Evolutionary conservation across 345 rosid species (phyloP), one percentile per base, ranked within the genome.

Genomic region (Pistacia vera): DNA sequence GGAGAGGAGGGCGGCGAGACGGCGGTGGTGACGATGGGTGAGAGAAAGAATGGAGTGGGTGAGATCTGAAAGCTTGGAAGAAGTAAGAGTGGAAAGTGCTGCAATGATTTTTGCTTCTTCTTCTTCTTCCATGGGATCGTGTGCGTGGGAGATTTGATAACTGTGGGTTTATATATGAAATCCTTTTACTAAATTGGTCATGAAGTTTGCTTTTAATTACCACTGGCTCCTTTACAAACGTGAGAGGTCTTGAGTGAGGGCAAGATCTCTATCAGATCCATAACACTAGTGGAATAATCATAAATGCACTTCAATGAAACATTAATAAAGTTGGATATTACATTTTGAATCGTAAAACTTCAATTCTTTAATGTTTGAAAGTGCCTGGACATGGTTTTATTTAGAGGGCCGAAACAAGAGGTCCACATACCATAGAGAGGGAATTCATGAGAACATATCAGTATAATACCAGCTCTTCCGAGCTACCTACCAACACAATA

Each of bases 1-100:
- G 64, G 97, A 91, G 75, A 94, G 94, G 74, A 93, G 83, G 78
- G 84, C 30, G 72, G 91, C 73, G 78, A 96, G 88, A 59, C 91
- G 95, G 76, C 77, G 88, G 80, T 79, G 90, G 78, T 79, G 94
- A 88, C 35, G 85, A 82, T 77, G 82, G 58, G 89, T 71, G 78
- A 77, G 68, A n/a, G 84, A 76, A 68, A 92, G 85, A 78, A 90
- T 51, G 75, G 93, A 78, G 75, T 51, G 75, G 54, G 89, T 85
- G 38, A 96, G 91, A 78, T 77, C 74, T 52, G 90, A 75, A 75
- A 92, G 88, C 2, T 79, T 79, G 59, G 85, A 76, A 58, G 90
- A 78, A 2, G 83, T 7, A 38, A 92, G 94, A 63, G 90, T 73
- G 38, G 92, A 85, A 81, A 92, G 95, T 51, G 97, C 91, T 4